A percentile compares a stretch with the other conserved stretches of the same genome.
phyloP scores from a whole-genome alignment of 306 rosid species.

The Rosa rugosa region DNA sequence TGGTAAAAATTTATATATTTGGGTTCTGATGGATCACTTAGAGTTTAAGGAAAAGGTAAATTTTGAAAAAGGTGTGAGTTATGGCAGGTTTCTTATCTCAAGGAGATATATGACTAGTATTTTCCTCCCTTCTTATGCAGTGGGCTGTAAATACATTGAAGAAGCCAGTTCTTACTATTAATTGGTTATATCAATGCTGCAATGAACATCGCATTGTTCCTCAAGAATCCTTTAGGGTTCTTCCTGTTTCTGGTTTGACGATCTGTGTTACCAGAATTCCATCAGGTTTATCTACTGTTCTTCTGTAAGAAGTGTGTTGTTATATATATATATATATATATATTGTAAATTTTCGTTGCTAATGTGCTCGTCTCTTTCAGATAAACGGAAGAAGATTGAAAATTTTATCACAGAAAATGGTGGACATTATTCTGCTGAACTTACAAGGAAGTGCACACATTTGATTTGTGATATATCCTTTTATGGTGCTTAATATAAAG shows the following conservation, averaged over 20 bases:
- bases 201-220: conserved; percentile 88
- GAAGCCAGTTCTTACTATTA: conserved; percentile 84
- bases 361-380: conserved; percentile 50
- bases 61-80: conserved; percentile 15
- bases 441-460: conserved; percentile 85
- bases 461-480: conserved; percentile 95
- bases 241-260: conserved; percentile 82
- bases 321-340: background rate
- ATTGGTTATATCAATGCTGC: conserved; percentile 93
- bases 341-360: conserved; percentile 23
- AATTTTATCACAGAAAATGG: conserved; percentile 68
- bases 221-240: conserved; percentile 83
- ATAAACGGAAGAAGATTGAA: conserved; percentile 74
- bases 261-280: conserved; percentile 82
- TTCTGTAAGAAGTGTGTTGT: conserved; percentile 12
- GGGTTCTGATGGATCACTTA: conserved; percentile 14
- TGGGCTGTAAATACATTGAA: conserved; percentile 86
- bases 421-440: conserved; percentile 86
- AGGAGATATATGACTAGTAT: conserved; percentile 21
- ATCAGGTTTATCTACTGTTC: conserved; percentile 63
- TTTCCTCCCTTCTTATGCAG: conserved; percentile 47
- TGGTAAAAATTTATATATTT: conserved; percentile 1
- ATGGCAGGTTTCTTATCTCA: conserved; percentile 12
- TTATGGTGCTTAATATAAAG: conserved; percentile 24
- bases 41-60: conserved; percentile 5